A percentile compares a stretch with the other conserved stretches of the same genome.
These are phyloP conservation scores for Conticribra guillardii DNA, from an alignment of 108 stramenopile genomes.

Conservation along the genomic window DNA sequence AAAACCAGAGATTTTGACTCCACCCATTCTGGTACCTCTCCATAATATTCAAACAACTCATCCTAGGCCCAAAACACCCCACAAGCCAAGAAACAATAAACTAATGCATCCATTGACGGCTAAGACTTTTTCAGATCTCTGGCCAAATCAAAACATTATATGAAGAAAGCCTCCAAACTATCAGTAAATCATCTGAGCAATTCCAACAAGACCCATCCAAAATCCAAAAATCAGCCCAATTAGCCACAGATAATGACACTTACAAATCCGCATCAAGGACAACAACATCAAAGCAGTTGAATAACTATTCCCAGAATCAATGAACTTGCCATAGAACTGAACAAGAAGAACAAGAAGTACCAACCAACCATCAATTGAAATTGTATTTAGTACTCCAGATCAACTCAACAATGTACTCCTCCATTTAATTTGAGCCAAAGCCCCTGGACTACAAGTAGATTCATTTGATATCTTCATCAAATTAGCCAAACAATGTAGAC, in stretches of 20 bases:
- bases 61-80: not conserved
- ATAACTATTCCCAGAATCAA: not conserved
- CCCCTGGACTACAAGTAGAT: constrained; percentile 11
- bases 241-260: constrained; percentile 22
- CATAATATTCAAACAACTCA: too few relatives aligned
- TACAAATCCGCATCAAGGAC: not conserved
- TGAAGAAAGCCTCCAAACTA: not conserved
- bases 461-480: constrained; percentile 14
- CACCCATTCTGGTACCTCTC: too few relatives aligned
- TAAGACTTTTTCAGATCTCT: not conserved
- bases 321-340: not conserved
- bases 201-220: not conserved
- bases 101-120: not conserved
- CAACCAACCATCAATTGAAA: too few relatives aligned
- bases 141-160: constrained; percentile 1
- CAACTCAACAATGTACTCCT: not conserved
- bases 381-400: too few relatives aligned
- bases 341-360: not conserved
- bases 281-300: not conserved
- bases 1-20: too few relatives aligned
- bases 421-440: constrained; percentile 6
- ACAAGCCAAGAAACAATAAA: not conserved
- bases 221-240: constrained; percentile 16
- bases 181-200: not conserved
- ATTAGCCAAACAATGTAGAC: too few relatives aligned